Base-by-base conservation (phyloP, 148 eudicot species). In the Silene conica region DNA sequence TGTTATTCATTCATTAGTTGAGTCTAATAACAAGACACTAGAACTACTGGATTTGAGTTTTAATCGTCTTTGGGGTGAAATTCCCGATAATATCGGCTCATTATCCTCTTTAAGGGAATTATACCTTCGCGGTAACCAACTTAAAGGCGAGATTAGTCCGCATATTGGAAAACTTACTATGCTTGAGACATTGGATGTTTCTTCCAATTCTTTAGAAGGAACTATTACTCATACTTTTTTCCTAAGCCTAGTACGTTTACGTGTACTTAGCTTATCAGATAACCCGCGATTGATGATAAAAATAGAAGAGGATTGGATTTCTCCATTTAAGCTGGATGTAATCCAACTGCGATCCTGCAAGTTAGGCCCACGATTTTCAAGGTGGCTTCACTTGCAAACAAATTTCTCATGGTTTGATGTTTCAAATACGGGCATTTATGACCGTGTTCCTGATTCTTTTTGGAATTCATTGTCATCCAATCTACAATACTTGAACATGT, bases 141-240 rank as follows among this genome's bases (percentile, higher is more conserved):
- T 87, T 14, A 69, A 34, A 14, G 84, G 82, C 3, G 71, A 56
- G 8, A n/a, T 84, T 15, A 67, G 65, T 20, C 59, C 5, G 9
- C 71, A 22, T 4, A 25, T 78, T 1, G 61, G 38, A 8, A 65
- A 56, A 57, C 85, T 87, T 57, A 52, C 62, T 70, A 67, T 22
- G 67, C 83, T 87, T n/a, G 61, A 67, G 26, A 1, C 0, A 22
- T 70, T 85, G 28, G 56, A 45, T 75, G 58, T 64, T 6, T 21
- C 58, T 43, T 61, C 28, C 0, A 87, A 87, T 59, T 80, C 58
- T 3, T 67, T 81, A 0, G 28, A 71, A 72, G 90, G 77, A 2
- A 54, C 26, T 23, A 14, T 85, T 68, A 67, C 74, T 2, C 23
- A 69, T n/a, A n/a, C n/a, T n/a, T n/a, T n/a, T n/a, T n/a, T n/a